Conservation (phyloP, 805 yeast genomes). For the Barnettozyma wickerhamii region DNA sequence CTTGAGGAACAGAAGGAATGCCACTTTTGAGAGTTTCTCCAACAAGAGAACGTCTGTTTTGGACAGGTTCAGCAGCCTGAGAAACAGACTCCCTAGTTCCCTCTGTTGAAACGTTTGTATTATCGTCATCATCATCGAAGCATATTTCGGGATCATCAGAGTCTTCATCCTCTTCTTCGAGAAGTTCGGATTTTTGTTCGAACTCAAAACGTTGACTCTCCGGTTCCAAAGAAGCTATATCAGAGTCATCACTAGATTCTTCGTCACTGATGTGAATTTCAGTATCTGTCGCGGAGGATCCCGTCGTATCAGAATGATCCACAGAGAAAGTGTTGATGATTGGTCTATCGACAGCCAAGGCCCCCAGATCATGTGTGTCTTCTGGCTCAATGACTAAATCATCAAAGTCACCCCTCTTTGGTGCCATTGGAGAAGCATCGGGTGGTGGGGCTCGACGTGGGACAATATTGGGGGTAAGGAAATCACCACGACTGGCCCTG, state of each 20-base stretch:
- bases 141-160: constrained; percentile 1
- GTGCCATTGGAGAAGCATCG: background rate
- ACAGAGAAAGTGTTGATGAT: background rate
- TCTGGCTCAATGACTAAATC: constrained; percentile 1
- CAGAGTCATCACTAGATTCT: constrained; percentile 13
- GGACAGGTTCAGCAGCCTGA: no score
- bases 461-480: background rate
- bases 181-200: constrained; percentile 1
- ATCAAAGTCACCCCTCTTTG: background rate
- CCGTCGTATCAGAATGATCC: no score
- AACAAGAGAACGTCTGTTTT: background rate
- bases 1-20: background rate
- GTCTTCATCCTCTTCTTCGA: constrained; percentile 3
- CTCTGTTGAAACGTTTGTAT: background rate
- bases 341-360: background rate
- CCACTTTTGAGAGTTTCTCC: no score
- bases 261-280: constrained; percentile 14
- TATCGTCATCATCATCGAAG: background rate
- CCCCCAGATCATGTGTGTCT: background rate
- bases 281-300: constrained; percentile 10
- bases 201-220: constrained; percentile 12
- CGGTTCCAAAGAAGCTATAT: constrained; percentile 13
- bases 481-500: no score
- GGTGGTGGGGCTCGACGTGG: constrained; percentile 10
- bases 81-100: no score